Conservation (phyloP, 108 stramenopile genomes). For the Skeletonema costatum region DNA sequence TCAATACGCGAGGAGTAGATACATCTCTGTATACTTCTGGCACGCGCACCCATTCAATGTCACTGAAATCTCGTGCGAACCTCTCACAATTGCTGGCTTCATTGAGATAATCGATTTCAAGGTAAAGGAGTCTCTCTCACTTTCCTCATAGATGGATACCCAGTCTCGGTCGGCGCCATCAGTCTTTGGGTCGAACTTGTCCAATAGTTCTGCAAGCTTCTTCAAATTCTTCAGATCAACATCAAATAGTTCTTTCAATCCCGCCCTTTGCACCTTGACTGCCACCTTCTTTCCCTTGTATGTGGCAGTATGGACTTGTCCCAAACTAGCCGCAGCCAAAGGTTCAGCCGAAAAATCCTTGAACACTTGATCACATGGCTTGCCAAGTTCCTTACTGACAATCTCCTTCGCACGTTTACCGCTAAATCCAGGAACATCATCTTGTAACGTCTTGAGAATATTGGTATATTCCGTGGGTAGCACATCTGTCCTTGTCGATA, state of each 20-base stretch:
- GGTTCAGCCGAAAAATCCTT: conserved; percentile 80
- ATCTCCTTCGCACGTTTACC: conserved; percentile 88
- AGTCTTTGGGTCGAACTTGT: conserved; percentile 95
- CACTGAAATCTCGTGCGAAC: conserved; percentile 72
- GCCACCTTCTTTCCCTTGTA: conserved; percentile 92
- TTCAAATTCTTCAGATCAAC: conserved; percentile 94
- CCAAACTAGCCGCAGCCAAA: conserved; percentile 91
- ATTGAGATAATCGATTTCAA: conserved; percentile 95
- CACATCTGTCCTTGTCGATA: conserved; percentile 87
- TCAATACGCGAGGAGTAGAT: conserved; percentile 86
- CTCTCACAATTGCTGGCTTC: conserved; percentile 90
- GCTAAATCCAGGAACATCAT: conserved; percentile 93
- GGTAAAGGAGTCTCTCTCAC: conserved; percentile 83
- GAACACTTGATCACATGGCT: conserved; percentile 78
- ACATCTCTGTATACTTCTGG: conserved; percentile 84
- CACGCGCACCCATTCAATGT: conserved; percentile 85
- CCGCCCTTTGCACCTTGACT: conserved; percentile 93
- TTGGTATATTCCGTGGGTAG: conserved; percentile 89
- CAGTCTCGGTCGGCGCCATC: conserved; percentile 94
- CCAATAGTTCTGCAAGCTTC: conserved; percentile 86
- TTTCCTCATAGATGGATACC: conserved; percentile 94
- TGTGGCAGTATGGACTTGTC: conserved; percentile 92
- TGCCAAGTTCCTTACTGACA: conserved; percentile 82
- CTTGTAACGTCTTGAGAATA: conserved; percentile 89
- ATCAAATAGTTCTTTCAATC: conserved; percentile 92